Evolutionary conservation across 176 grass and related monocot species (phyloP).

Genomic region (Oryza glumipatula): DNA sequence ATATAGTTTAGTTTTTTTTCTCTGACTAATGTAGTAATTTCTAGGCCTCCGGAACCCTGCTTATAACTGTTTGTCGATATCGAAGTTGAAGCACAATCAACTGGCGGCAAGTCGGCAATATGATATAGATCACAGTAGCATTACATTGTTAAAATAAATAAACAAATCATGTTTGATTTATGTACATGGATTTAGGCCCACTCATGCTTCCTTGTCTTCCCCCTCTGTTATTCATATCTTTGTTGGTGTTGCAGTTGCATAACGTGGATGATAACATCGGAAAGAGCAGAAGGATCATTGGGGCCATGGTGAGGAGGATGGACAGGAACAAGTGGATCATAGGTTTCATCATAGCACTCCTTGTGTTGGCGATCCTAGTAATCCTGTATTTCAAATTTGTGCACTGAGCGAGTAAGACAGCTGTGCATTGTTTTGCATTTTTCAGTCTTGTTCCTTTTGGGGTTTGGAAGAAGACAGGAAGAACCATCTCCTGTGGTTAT

Average conservation of each 20-base stretch:
- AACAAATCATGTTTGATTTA: background rate
- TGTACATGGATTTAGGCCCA: background rate
- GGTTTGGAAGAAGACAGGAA: no score
- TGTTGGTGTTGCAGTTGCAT: conserved; percentile 50
- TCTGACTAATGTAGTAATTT: no score
- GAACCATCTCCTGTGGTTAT: no score
- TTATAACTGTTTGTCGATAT: background rate
- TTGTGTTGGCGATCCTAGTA: conserved; percentile 55
- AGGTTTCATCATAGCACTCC: conserved; percentile 51
- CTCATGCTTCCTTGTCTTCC: background rate
- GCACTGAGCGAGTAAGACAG: conserved; percentile 31
- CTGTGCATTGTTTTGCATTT: no score
- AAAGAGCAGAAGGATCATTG: conserved; percentile 73
- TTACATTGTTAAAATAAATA: no score
- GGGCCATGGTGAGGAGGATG: conserved; percentile 81
- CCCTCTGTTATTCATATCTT: conserved; percentile 10
- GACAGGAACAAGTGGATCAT: conserved; percentile 88
- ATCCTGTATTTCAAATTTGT: conserved; percentile 90
- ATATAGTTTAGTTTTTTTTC: no score
- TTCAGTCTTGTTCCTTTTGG: no score
- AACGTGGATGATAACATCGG: conserved; percentile 62
- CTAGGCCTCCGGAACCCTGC: no score
- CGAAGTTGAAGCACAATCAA: no score
- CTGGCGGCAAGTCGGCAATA: background rate
- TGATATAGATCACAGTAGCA: background rate